Percentiles rank a stretch among this genome's conserved stretches.
These are phyloP conservation scores for Metschnikowia vanudenii DNA, from an alignment of 805 yeast genomes.

Conservation along the genomic window DNA sequence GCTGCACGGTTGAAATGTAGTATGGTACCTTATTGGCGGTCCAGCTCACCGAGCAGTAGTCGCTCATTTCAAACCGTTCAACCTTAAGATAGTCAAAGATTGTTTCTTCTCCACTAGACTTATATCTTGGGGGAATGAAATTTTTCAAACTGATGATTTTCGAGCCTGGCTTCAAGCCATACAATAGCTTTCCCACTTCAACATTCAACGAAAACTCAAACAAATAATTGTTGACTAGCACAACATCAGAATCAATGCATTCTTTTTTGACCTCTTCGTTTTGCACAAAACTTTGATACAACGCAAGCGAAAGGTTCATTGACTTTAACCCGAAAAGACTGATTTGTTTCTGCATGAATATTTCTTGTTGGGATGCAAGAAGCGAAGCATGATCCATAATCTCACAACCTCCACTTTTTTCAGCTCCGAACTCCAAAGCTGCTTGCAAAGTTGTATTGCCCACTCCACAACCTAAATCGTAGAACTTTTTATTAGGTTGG, in stretches of 20 bases:
- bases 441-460: slow-evolving; percentile 92
- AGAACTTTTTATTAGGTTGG: slow-evolving; percentile 54
- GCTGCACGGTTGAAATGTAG: slow-evolving; percentile 68
- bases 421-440: slow-evolving; percentile 79
- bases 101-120: slow-evolving; percentile 52
- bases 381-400: slow-evolving; percentile 80
- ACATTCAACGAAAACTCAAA: slow-evolving; percentile 75
- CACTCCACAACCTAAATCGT: slow-evolving; percentile 92
- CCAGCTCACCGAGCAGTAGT: slow-evolving; percentile 82
- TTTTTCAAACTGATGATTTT: slow-evolving; percentile 77
- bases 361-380: slow-evolving; percentile 58
- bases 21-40: slow-evolving; percentile 80
- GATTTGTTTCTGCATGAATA: slow-evolving; percentile 58
- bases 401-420: slow-evolving; percentile 80
- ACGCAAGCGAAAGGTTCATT: slow-evolving; percentile 56
- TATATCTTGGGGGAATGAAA: slow-evolving; percentile 73
- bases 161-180: slow-evolving; percentile 67
- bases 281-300: slow-evolving; percentile 69
- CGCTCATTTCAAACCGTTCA: slow-evolving; percentile 57
- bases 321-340: slow-evolving; percentile 61
- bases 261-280: slow-evolving; percentile 54
- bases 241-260: slow-evolving; percentile 63
- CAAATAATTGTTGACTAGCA: slow-evolving; percentile 78
- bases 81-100: slow-evolving; percentile 66
- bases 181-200: slow-evolving; percentile 62